phyloP scores from a whole-genome alignment of 225 moss, liverwort and hornwort genomes.

The Anthoceros angustus region DNA sequence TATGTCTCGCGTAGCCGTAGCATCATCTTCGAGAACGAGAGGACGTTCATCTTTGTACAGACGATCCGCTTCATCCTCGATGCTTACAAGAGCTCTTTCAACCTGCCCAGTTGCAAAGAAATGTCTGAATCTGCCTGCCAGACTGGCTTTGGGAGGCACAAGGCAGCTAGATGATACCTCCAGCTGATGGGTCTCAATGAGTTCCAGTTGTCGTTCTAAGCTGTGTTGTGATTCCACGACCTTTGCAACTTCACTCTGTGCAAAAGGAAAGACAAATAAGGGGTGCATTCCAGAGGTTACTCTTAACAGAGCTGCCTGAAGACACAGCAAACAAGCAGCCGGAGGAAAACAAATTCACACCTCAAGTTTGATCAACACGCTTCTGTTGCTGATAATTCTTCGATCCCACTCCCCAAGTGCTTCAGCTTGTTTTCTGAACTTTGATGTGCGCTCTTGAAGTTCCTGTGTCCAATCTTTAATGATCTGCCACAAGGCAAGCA shows the following conservation, averaged over 20 bases:
- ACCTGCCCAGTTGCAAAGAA: slow-evolving; percentile 27
- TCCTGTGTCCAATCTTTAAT: slow-evolving; percentile 92
- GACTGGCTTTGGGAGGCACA: not conserved
- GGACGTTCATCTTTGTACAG: slow-evolving; percentile 63
- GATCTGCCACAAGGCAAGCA: slow-evolving; percentile 21
- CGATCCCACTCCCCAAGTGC: slow-evolving; percentile 92
- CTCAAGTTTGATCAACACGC: slow-evolving; percentile 84
- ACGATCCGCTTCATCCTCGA: slow-evolving; percentile 83
- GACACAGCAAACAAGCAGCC: not conserved
- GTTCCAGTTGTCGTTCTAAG: slow-evolving; percentile 81
- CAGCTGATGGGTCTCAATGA: slow-evolving; percentile 89
- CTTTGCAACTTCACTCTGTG: slow-evolving; percentile 82
- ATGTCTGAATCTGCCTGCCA: not conserved
- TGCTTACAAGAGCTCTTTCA: slow-evolving; percentile 68
- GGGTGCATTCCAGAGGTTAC: not conserved
- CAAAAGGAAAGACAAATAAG: not conserved
- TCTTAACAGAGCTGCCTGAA: not conserved
- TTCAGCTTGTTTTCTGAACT: slow-evolving; percentile 87
- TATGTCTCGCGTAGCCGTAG: slow-evolving; percentile 81
- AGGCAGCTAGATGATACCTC: slow-evolving; percentile 27
- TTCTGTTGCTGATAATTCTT: slow-evolving; percentile 77
- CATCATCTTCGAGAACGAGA: slow-evolving; percentile 73
- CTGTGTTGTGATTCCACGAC: slow-evolving; percentile 94
- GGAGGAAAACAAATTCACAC: slow-evolving; percentile 11
- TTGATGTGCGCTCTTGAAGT: slow-evolving; percentile 74